A percentile compares a stretch with the other conserved stretches of the same genome.
phyloP scores from a whole-genome alignment of 495 filamentous ascomycete genomes.

The Talaromyces thailandensis region DNA sequence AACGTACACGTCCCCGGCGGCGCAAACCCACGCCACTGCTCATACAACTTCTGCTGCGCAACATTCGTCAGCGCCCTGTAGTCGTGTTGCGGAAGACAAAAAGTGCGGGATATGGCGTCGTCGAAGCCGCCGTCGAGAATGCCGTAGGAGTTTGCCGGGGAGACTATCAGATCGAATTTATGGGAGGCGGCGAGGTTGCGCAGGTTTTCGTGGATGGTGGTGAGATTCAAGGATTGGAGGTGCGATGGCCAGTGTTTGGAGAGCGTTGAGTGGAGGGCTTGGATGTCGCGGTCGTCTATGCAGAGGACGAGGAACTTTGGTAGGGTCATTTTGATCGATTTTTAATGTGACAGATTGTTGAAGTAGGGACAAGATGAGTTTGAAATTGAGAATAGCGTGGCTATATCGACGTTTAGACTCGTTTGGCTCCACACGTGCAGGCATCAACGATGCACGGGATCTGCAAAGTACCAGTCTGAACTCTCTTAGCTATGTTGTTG shows the following conservation, averaged over 20 bases:
- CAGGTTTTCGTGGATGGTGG: slow-evolving; percentile 26
- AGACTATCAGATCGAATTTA: slow-evolving; percentile 39
- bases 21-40: slow-evolving; percentile 36
- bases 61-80: slow-evolving; percentile 36
- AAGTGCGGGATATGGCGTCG: slow-evolving; percentile 40
- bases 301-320: slow-evolving; percentile 32
- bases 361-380: background rate
- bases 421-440: background rate
- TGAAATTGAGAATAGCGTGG: background rate
- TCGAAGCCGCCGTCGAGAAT: slow-evolving; percentile 45
- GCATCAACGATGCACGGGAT: background rate
- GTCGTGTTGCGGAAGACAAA: slow-evolving; percentile 28
- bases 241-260: slow-evolving; percentile 1
- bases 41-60: slow-evolving; percentile 32
- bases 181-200: slow-evolving; percentile 15
- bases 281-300: slow-evolving; percentile 19
- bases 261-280: slow-evolving; percentile 20
- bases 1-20: slow-evolving; percentile 40
- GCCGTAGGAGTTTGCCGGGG: slow-evolving; percentile 44
- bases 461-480: background rate
- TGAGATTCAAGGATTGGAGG: slow-evolving; percentile 20
- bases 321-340: slow-evolving; percentile 13
- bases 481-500: background rate
- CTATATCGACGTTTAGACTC: background rate
- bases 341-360: background rate